A percentile compares a stretch with the other conserved stretches of the same genome.
phyloP scores from a whole-genome alignment of 805 yeast species.

The Candida coquimbonensis region DNA sequence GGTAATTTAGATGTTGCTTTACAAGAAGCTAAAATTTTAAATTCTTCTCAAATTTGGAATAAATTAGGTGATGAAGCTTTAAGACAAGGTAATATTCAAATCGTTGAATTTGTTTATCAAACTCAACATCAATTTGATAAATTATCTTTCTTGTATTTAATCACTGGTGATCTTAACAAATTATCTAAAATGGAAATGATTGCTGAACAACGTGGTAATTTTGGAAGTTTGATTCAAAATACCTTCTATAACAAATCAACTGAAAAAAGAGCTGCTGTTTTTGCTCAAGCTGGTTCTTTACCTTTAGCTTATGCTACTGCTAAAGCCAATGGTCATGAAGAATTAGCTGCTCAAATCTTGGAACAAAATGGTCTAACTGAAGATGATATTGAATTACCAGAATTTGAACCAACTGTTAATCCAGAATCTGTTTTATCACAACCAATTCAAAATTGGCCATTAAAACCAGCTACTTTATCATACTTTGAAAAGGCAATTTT shows the following conservation, averaged over 20 bases:
- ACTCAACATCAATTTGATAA: constrained; percentile 82
- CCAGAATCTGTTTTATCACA: constrained; percentile 45
- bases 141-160: constrained; percentile 79
- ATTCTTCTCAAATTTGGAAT: constrained; percentile 68
- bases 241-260: constrained; percentile 70
- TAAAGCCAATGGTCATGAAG: constrained; percentile 73
- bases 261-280: constrained; percentile 66
- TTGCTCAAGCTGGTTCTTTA: constrained; percentile 69
- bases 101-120: constrained; percentile 85
- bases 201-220: constrained; percentile 83
- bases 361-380: constrained; percentile 62
- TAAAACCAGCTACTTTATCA: constrained; percentile 62
- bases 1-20: constrained; percentile 85
- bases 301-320: constrained; percentile 94
- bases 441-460: constrained; percentile 66
- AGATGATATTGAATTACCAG: constrained; percentile 60
- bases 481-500: constrained; percentile 80
- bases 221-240: constrained; percentile 74
- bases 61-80: constrained; percentile 80
- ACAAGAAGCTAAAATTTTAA: constrained; percentile 75
- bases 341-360: constrained; percentile 64
- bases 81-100: constrained; percentile 77
- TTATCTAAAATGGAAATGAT: constrained; percentile 79
- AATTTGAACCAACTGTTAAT: constrained; percentile 33
- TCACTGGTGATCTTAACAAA: constrained; percentile 74